Base-by-base conservation (phyloP, 176 grass and related monocot genomes). In the barley (Hordeum vulgare) region DNA sequence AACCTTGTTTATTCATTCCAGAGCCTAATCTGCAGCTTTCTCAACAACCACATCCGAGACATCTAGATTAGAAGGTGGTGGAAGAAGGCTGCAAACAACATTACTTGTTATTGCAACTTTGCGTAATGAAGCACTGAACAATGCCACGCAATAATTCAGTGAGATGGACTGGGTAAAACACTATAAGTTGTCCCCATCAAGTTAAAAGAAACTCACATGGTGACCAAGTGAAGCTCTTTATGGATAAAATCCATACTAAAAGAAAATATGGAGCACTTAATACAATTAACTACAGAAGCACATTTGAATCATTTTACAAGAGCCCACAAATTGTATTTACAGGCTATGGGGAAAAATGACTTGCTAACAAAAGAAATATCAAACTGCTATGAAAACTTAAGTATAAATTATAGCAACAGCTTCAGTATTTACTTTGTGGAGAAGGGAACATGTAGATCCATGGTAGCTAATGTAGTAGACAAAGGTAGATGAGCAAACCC, bases 51-150 rank as follows among this genome's bases (percentile, higher is more conserved):
- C 91, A 87, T 99, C 89, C 25, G 96, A 89, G 2, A 94, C 77
- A 79, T 99, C 96, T 57, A 99, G 77, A 86, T 99, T 99, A 29
- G 96, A 91, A 72, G 90, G 83, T 53, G 96, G 96, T 33, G 96
- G 96, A 83, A 94, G 88, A 81, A 87, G 96, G 36, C 93, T 98
- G 83, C 60, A 78, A 73, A 78, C 69, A 66, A 10, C 29, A 82
- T 62, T 54, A 68, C 5, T 11, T 81, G 18, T 45, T 65, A 40
- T 40, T 37, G 10, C 35, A 21, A 25, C 39, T 40, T 70, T 71
- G 11, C 36, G 83, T 59, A 82, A 33, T 21, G 3, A 67, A 36
- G 13, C 44, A 8, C 6, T 78, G 8, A 62, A 31, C 37, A 42
- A 77, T 44, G 64, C 0, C 31, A 8, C 58, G 21, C 18, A 25